Conservation (phyloP, 371 early-diverging fungal species). For the Polyrhizophydium stewartii region DNA sequence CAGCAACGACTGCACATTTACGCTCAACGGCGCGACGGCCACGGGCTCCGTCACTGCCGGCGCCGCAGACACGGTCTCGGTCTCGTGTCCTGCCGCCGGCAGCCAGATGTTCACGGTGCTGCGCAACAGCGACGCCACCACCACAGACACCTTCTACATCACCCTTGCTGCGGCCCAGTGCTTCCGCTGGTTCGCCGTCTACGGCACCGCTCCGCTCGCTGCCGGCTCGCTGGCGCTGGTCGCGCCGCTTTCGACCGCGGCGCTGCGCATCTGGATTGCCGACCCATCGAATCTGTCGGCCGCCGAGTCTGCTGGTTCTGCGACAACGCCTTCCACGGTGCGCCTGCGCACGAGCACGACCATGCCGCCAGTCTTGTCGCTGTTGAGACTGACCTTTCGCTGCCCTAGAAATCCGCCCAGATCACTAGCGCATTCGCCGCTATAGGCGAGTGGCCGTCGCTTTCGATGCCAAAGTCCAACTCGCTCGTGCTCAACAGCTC, state of each 20-base stretch:
- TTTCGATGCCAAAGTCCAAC: too few relatives aligned
- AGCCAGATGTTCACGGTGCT: slow-evolving; percentile 10
- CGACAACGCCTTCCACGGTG: slow-evolving; percentile 9
- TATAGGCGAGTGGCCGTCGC: slow-evolving; percentile 12
- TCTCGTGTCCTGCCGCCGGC: slow-evolving; percentile 10
- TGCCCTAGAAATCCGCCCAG: slow-evolving; percentile 7
- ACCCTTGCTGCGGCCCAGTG: slow-evolving; percentile 8
- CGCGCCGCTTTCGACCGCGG: neutral
- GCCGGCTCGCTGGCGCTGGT: neutral
- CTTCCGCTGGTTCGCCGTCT: slow-evolving; percentile 9
- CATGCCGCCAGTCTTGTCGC: too few relatives aligned
- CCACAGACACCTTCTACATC: slow-evolving; percentile 19
- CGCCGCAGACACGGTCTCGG: neutral
- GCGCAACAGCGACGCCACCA: slow-evolving; percentile 8
- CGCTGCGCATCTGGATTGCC: slow-evolving; percentile 10
- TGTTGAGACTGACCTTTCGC: neutral
- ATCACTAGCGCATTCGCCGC: slow-evolving; percentile 6
- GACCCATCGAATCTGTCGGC: slow-evolving; percentile 7
- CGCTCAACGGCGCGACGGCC: neutral
- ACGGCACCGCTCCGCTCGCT: slow-evolving; percentile 1
- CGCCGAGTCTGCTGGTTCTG: slow-evolving; percentile 10
- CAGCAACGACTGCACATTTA: slow-evolving; percentile 2
- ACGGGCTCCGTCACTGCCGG: neutral
- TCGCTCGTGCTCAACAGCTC: too few relatives aligned
- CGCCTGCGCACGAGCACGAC: too few relatives aligned